A percentile compares a stretch with the other conserved stretches of the same genome.
These are phyloP conservation scores for Elsinoe fawcettii DNA, from an alignment of 2,329 filamentous ascomycete genomes.

Conservation along the genomic window DNA sequence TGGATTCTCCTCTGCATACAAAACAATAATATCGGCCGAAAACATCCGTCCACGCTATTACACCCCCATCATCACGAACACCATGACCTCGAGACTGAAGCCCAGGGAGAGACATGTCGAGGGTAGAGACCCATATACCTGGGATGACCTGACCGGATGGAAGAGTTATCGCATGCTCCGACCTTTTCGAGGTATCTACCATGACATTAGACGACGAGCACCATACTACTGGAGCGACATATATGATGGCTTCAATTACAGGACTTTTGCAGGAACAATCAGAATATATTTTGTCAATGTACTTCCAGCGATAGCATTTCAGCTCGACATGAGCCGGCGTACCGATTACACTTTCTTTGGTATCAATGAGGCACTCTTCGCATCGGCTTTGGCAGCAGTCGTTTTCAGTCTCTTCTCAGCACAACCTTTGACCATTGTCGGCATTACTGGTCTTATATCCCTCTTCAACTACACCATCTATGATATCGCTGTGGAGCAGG, in stretches of 20 bases:
- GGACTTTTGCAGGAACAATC: constrained; percentile 47
- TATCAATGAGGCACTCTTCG: constrained; percentile 49
- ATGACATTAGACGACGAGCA: constrained; percentile 45
- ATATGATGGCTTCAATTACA: constrained; percentile 47
- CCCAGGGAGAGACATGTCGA: not conserved
- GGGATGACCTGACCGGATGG: constrained; percentile 31
- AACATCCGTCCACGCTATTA: not conserved
- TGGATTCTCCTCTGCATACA: not conserved
- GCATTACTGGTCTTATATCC: constrained; percentile 48
- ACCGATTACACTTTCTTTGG: constrained; percentile 47
- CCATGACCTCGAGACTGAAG: constrained; percentile 1
- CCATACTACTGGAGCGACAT: constrained; percentile 52
- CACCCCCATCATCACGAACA: not conserved
- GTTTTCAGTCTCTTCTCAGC: constrained; percentile 46
- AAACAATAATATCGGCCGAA: not conserved
- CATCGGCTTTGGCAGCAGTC: constrained; percentile 48
- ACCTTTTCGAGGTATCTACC: constrained; percentile 47
- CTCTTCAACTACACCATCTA: constrained; percentile 54
- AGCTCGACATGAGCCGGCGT: constrained; percentile 50
- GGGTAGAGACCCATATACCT: constrained; percentile 29
- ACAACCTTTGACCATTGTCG: constrained; percentile 51
- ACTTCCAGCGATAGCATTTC: constrained; percentile 51
- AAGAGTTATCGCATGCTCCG: constrained; percentile 32
- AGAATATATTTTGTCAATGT: constrained; percentile 55
- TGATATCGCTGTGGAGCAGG: constrained; percentile 46